Evolutionary conservation across 139 green algal genomes (phyloP), one percentile per base, ranked within the genome.

Genomic region (Tetradesmus lagerheimii): DNA sequence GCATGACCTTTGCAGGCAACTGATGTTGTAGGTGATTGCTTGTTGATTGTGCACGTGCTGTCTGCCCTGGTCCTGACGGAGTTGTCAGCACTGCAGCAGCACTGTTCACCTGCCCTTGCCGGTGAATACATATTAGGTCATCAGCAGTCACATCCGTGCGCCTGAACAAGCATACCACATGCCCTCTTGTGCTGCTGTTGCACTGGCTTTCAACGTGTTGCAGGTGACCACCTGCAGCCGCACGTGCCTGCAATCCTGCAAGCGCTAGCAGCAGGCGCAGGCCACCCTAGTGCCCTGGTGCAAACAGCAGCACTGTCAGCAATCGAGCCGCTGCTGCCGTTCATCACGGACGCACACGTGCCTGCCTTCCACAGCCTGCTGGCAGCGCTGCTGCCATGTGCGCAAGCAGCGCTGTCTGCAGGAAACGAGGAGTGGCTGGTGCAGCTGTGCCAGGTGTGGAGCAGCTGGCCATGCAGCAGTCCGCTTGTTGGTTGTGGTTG

Each of bases 301-400:
- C 92, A 92, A 25, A n/a, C 85, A 14, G 93, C 93, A 18, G 95
- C 95, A 20, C 91, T 97, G 77, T 66, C 75, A 62, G 90, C 89
- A 27, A 84, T 95, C 64, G 92, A 92, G 86, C 89, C 91, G 29
- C 82, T 95, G 74, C 79, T 92, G 86, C 76, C 43, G 18, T 89
- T 94, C 85, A 80, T 93, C 29, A 89, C 76, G 35, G 85, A 89
- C 29, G 87, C 50, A 31, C 23, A 37, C 16, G 89, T 84, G 71
- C 88, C 47, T 39, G 86, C 78, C 0, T 95, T 96, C 91, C 94
- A 95, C 20, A 71, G 76, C 8, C 91, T 96, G 83, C 77, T 95
- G 50, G 90, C 74, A 31, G 74, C 84, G 1, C 23, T 95, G 81
- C 64, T 95, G 35, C 80, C 37, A 0, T 85, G 76, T 94, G 91